phyloP scores from a whole-genome alignment of 2,329 filamentous ascomycete genomes.

The Pseudogymnoascus sp. region DNA sequence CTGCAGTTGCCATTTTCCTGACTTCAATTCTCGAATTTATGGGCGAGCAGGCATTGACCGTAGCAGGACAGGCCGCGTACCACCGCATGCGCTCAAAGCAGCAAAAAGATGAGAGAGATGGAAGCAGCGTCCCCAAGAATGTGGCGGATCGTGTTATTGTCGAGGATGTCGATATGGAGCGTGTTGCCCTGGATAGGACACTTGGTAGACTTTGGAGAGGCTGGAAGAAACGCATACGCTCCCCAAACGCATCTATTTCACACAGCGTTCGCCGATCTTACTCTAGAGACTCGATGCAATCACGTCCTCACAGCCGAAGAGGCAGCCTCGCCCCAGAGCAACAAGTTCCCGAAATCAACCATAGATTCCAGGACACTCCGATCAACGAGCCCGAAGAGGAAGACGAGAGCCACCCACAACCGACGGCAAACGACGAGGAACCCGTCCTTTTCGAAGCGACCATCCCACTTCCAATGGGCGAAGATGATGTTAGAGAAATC shows the following conservation, averaged over 20 bases:
- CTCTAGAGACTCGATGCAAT: constrained; percentile 40
- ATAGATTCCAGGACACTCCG: constrained; percentile 26
- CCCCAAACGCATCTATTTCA: constrained; percentile 42
- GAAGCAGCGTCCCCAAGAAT: constrained; percentile 37
- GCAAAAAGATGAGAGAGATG: constrained; percentile 52
- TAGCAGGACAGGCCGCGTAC: constrained; percentile 78
- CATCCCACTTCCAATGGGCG: constrained; percentile 61
- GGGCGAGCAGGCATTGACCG: constrained; percentile 82
- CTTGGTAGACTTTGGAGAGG: constrained; percentile 86
- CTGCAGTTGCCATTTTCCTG: constrained; percentile 89
- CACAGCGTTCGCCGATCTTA: constrained; percentile 37
- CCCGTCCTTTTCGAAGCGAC: constrained; percentile 38
- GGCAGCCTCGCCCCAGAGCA: constrained; percentile 34
- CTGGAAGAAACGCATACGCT: constrained; percentile 81
- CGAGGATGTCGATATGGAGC: constrained; percentile 87
- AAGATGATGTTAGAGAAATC: constrained; percentile 70
- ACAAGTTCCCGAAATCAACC: constrained; percentile 33
- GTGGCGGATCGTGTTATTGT: constrained; percentile 66
- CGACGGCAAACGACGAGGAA: constrained; percentile 19
- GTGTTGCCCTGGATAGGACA: constrained; percentile 80
- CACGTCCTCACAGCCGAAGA: constrained; percentile 27
- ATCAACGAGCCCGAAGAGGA: background rate
- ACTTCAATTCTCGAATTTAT: constrained; percentile 92
- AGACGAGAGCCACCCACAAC: constrained; percentile 13
- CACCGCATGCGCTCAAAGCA: constrained; percentile 54